These are phyloP conservation scores for Cadophora sp. DNA, from an alignment of 2,329 filamentous ascomycete species.

Conservation along the genomic window DNA sequence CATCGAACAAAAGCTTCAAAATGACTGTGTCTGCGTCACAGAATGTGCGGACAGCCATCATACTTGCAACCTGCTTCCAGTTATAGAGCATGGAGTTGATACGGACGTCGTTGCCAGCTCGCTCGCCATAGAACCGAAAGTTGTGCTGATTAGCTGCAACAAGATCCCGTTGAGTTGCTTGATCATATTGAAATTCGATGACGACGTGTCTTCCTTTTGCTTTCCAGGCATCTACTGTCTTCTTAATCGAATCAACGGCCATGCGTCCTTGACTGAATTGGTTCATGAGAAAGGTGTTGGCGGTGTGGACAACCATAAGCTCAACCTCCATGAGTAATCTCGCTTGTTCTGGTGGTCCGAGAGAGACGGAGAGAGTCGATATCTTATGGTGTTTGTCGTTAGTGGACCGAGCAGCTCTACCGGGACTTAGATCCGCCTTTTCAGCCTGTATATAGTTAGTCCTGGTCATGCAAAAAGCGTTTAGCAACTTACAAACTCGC, in stretches of 20 bases:
- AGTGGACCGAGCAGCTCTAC: conserved; percentile 8
- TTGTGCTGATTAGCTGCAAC: conserved; percentile 52
- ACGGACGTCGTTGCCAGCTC: conserved; percentile 47
- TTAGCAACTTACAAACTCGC: conserved; percentile 40
- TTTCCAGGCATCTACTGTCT: conserved; percentile 46
- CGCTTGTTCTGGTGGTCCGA: conserved; percentile 40
- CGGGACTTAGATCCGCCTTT: conserved; percentile 40
- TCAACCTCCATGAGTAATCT: conserved; percentile 42
- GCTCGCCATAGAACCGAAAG: conserved; percentile 53
- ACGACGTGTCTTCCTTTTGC: conserved; percentile 55
- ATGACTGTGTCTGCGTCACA: conserved; percentile 56
- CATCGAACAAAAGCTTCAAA: conserved; percentile 55
- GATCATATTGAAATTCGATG: conserved; percentile 58
- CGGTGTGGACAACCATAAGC: conserved; percentile 42
- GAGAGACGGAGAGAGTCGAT: conserved; percentile 37
- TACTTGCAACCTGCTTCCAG: conserved; percentile 54
- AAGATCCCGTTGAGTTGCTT: conserved; percentile 55
- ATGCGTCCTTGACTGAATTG: conserved; percentile 43
- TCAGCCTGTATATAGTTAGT: conserved; percentile 36
- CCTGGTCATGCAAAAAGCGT: not conserved
- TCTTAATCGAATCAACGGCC: conserved; percentile 41
- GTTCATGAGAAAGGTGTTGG: conserved; percentile 44
- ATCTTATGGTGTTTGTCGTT: conserved; percentile 30
- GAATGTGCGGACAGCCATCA: conserved; percentile 57
- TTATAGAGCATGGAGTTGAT: conserved; percentile 51